Base-by-base conservation (phyloP, 2,329 filamentous ascomycete genomes). In the Pyrenophora graminea region DNA sequence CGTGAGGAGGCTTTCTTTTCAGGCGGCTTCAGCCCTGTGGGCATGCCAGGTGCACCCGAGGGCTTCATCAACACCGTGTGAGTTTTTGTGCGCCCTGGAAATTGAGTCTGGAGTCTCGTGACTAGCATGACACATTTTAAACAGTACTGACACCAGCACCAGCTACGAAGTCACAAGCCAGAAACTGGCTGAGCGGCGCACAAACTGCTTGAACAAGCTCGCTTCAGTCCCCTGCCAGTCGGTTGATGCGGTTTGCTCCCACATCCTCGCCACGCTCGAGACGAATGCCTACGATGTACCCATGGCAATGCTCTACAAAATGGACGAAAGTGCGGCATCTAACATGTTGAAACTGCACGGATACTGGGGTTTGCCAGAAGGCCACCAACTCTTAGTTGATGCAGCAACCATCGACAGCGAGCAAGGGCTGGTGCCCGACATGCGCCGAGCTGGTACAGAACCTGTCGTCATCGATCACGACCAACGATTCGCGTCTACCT, bases 1-100 rank as follows among this genome's bases (percentile, higher is more conserved):
- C 53, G 54, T 2, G 68, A 72, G 39, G 69, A 72, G 48, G 53
- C 64, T 3, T 72, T 68, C 49, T 70, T 71, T 49, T 61, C 60
- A 3, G 68, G 68, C 25, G 66, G 62, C 38, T 69, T 72, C 36
- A 59, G 68, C 2, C 69, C 69, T 12, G 56, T 71, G 4, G 65
- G 66, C 12, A 56, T 65, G 25, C 56, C 62, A 10, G 58, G 64
- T 33, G 19, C 39, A 33, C 52, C 43, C 15, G 39, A 68, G 31
- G 69, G 69, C n/a, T 56, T 33, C 41, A 48, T 53, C 18, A 56
- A 56, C 25, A 43, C 42, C 5, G 43, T 46, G 53, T 55, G 49
- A 48, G 49, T 44, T 18, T 51, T 5, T 34, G 23, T 34, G 38
- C 10, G n/a, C 37, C 31, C 17, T 33, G 13, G 13, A 25, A n/a